Evolutionary conservation across 139 green algal genomes (phyloP).

Genomic region (Chlorella sp.): DNA sequence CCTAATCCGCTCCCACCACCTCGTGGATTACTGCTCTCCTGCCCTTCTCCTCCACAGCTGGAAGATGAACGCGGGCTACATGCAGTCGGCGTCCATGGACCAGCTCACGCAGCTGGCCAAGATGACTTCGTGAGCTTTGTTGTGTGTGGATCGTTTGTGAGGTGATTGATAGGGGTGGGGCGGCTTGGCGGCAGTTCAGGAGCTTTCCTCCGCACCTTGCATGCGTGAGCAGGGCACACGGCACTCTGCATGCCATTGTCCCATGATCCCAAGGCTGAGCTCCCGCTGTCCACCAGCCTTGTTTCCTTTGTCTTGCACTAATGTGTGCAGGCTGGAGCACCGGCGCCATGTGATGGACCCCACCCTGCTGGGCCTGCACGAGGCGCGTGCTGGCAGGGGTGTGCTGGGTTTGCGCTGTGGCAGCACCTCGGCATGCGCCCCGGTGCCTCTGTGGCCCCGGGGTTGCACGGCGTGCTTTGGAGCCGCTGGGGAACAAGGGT

Average conservation of each 20-base stretch:
- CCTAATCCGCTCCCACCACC: not conserved
- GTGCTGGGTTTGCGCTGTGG: not conserved
- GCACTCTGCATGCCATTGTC: not conserved
- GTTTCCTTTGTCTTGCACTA: not conserved
- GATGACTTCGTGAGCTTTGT: constrained; percentile 22
- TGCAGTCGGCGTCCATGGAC: constrained; percentile 37
- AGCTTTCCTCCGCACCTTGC: too few relatives aligned
- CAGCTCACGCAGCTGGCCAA: constrained; percentile 54
- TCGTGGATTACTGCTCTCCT: not conserved
- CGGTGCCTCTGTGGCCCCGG: not conserved
- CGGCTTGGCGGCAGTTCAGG: too few relatives aligned
- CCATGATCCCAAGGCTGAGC: too few relatives aligned
- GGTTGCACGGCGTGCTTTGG: not conserved
- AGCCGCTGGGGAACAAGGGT: too few relatives aligned
- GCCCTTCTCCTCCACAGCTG: constrained; percentile 31
- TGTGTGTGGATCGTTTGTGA: not conserved
- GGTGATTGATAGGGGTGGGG: too few relatives aligned
- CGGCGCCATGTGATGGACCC: constrained; percentile 32
- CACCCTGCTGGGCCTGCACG: constrained; percentile 65
- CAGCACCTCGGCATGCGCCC: not conserved
- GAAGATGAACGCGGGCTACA: constrained; percentile 15
- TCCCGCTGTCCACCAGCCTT: too few relatives aligned
- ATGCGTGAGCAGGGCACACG: too few relatives aligned
- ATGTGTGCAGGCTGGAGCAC: constrained; percentile 23
- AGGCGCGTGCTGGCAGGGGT: constrained; percentile 67